phyloP scores from a whole-genome alignment of 306 rosid species.

The Arachis stenosperma region DNA sequence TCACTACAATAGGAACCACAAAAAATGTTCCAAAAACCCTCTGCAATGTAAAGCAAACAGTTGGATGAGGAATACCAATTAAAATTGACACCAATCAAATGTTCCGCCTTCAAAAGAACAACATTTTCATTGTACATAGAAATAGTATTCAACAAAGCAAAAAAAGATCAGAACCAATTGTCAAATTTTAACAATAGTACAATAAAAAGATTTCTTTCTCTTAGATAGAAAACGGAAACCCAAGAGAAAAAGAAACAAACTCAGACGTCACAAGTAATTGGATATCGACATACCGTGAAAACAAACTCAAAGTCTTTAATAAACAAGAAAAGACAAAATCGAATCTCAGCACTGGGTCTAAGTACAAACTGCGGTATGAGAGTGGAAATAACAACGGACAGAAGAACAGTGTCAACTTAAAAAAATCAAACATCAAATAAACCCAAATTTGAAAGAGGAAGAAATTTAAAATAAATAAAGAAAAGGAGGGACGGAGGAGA shows the following conservation, averaged over 20 bases:
- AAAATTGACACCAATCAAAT: constrained; percentile 8
- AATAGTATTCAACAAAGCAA: constrained; percentile 1
- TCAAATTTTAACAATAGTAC: background rate
- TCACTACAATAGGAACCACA: constrained; percentile 6
- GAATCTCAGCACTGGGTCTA: background rate
- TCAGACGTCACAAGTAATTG: background rate
- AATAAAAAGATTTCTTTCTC: background rate
- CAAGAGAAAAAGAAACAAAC: background rate
- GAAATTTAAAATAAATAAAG: too few species aligned
- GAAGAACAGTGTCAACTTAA: too few species aligned
- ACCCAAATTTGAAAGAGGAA: too few species aligned
- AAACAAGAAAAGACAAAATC: background rate
- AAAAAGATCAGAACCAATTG: background rate
- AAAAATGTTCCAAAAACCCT: background rate
- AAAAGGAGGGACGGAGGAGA: too few species aligned
- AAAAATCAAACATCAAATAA: too few species aligned
- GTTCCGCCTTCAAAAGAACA: background rate
- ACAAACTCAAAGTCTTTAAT: background rate
- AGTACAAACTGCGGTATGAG: background rate
- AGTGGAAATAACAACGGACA: background rate
- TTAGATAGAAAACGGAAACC: background rate
- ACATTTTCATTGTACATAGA: background rate
- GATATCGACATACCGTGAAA: background rate
- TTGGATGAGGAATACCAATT: constrained; percentile 23
- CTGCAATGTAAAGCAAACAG: constrained; percentile 30